Conservation (phyloP, 306 rosid genomes). For the Comarum palustre region DNA sequence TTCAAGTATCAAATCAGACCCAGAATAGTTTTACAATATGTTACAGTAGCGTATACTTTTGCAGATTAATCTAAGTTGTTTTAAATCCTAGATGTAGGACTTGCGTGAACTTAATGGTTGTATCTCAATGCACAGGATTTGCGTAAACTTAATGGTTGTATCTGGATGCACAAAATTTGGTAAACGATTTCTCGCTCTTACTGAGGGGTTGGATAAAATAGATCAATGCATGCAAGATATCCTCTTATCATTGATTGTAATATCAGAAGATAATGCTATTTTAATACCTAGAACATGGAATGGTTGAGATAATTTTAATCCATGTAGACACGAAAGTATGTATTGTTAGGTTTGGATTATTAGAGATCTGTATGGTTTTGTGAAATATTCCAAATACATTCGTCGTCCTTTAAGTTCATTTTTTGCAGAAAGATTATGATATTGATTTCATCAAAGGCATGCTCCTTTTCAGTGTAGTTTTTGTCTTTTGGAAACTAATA, state of each 20-base stretch:
- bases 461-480: not conserved
- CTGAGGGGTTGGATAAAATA: not conserved
- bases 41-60: not conserved
- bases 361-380: not conserved
- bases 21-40: not conserved
- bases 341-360: not conserved
- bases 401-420: not conserved
- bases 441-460: not conserved
- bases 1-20: not conserved
- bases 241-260: not conserved
- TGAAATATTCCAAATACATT: not conserved
- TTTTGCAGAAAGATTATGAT: not conserved
- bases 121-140: not conserved
- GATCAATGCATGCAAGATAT: not conserved
- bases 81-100: not conserved
- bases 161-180: not conserved
- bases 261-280: not conserved
- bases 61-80: not conserved
- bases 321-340: not conserved
- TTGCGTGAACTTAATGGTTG: not conserved
- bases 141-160: not conserved
- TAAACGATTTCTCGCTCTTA: not conserved
- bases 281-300: not conserved
- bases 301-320: not conserved
- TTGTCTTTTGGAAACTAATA: conserved; percentile 12